Percentiles rank a stretch among this genome's conserved stretches.
Evolutionary conservation across 257 asterid species (phyloP).

Genomic region (Fraxinus cuspidata): DNA sequence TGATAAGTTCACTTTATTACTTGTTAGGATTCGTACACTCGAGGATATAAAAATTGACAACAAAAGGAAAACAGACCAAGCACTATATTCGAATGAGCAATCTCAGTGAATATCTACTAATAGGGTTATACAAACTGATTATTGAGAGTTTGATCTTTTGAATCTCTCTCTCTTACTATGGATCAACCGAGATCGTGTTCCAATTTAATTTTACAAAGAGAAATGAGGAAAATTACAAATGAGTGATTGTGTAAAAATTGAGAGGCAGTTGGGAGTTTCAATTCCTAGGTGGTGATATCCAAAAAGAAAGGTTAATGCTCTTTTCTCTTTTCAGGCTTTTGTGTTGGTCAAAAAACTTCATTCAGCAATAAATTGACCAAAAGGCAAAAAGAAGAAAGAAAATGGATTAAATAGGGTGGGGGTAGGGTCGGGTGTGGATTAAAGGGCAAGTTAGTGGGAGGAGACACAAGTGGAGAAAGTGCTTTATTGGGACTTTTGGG

Average conservation of each 20-base stretch:
- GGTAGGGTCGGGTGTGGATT: constrained; percentile 8
- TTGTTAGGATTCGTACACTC: no score
- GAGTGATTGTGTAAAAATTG: neutral
- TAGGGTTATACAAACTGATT: no score
- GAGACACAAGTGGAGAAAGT: constrained; percentile 53
- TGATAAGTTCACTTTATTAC: no score
- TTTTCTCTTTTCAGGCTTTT: constrained; percentile 36
- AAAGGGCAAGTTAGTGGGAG: constrained; percentile 37
- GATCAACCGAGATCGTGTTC: no score
- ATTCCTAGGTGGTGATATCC: neutral
- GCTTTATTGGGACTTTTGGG: constrained; percentile 15
- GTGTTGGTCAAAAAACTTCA: constrained; percentile 64
- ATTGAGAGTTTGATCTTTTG: no score
- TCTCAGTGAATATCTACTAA: no score
- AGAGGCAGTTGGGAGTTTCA: neutral
- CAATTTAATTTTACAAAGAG: no score
- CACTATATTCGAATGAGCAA: no score
- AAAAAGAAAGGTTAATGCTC: constrained; percentile 29
- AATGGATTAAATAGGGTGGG: no score
- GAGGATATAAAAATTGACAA: no score
- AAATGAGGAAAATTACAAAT: neutral
- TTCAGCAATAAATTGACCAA: constrained; percentile 49
- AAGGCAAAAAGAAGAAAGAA: constrained; percentile 20
- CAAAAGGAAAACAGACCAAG: no score
- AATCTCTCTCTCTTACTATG: no score